phyloP scores from a whole-genome alignment of 225 moss, liverwort and hornwort species.

The Asterella californica region DNA sequence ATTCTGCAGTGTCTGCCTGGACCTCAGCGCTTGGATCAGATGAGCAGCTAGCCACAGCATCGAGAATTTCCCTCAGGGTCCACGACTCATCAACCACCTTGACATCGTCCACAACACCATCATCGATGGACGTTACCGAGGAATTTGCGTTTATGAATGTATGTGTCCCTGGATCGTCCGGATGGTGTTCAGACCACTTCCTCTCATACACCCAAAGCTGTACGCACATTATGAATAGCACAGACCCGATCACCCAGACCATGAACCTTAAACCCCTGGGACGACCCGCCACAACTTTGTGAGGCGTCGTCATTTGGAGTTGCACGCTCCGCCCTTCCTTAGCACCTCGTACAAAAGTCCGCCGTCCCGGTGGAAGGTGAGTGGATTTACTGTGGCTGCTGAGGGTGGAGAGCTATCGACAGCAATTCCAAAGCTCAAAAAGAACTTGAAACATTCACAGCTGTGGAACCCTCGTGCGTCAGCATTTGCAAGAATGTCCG shows the following conservation, averaged over 20 bases:
- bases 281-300: constrained; percentile 18
- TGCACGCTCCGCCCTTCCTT: background rate
- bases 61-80: constrained; percentile 13
- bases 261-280: constrained; percentile 21
- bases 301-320: background rate
- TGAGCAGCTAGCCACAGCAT: constrained; percentile 17
- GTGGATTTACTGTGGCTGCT: background rate
- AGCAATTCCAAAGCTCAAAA: background rate
- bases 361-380: background rate
- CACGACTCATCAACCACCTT: background rate
- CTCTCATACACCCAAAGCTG: constrained; percentile 34
- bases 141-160: constrained; percentile 12
- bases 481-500: background rate
- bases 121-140: background rate
- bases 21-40: constrained; percentile 8
- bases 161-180: background rate
- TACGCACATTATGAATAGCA: constrained; percentile 25
- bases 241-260: constrained; percentile 15
- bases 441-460: background rate
- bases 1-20: constrained; percentile 6
- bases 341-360: background rate
- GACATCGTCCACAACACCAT: background rate
- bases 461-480: background rate
- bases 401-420: background rate
- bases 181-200: constrained; percentile 15